phyloP scores from a whole-genome alignment of 2,329 filamentous ascomycete genomes.

The Zalaria obscura region DNA sequence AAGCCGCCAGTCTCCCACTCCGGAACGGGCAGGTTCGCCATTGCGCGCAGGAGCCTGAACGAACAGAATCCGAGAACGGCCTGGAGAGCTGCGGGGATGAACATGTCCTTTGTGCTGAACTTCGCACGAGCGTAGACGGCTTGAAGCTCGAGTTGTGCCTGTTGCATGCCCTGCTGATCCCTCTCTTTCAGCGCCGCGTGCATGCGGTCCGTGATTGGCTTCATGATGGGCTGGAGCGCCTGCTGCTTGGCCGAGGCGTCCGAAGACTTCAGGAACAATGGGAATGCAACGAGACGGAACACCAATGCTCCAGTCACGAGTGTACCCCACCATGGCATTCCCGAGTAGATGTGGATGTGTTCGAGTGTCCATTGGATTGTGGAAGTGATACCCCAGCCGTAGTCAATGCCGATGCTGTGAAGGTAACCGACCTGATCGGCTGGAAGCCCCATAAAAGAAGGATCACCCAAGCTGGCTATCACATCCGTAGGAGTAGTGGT shows the following conservation, averaged over 20 bases:
- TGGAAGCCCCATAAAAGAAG: too few relatives aligned
- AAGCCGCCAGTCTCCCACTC: constrained; percentile 56
- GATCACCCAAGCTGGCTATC: too few relatives aligned
- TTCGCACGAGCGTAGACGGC: constrained; percentile 41
- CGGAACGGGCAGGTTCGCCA: constrained; percentile 68
- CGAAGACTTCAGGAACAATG: constrained; percentile 47
- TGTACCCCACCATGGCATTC: constrained; percentile 70
- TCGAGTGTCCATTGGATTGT: constrained; percentile 66
- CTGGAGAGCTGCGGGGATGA: constrained; percentile 44
- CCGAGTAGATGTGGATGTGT: constrained; percentile 62
- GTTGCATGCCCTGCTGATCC: constrained; percentile 35
- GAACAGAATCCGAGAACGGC: constrained; percentile 65
- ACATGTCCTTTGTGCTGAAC: constrained; percentile 34
- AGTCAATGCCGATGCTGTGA: constrained; percentile 70
- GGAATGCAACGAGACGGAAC: constrained; percentile 51
- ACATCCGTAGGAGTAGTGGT: background rate
- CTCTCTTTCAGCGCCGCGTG: constrained; percentile 25
- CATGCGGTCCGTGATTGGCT: constrained; percentile 44
- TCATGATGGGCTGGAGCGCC: constrained; percentile 41
- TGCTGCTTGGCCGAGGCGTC: constrained; percentile 50
- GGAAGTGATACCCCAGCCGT: constrained; percentile 65
- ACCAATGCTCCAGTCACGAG: constrained; percentile 52
- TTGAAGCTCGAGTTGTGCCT: constrained; percentile 33
- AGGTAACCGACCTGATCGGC: constrained; percentile 67
- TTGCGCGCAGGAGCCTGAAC: constrained; percentile 62